Evolutionary conservation across 2,329 filamentous ascomycete genomes (phyloP), one percentile per base, ranked within the genome.

Genomic region (Penicillium sp.): DNA sequence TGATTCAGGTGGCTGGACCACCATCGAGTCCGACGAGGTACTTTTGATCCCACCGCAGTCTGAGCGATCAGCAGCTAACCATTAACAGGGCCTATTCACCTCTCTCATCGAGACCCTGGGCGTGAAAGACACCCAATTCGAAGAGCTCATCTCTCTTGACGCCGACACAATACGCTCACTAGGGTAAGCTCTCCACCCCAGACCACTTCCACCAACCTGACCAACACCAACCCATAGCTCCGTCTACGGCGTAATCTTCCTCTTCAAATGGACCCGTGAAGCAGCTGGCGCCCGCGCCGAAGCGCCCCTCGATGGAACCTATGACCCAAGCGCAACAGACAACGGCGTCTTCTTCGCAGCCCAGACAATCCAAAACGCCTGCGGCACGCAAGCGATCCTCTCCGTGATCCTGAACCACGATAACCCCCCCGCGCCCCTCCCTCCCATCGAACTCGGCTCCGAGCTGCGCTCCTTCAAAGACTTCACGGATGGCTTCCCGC

Each of bases 341-440:
- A 80, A 82, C 57, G 63, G 69, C 55, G 81, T 96, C 64, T 99
- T 96, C 81, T 99, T 99, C 74, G 94, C 94, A 4, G 86, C 87
- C 27, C 94, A 99, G 77, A 97, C 92, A 4, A 99, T 99, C 70
- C 92, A 97, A 74, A 99, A 99, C 74, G 94, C 94, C 7, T 99
- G 94, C 75, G 94, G 92, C 40, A 99, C 94, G 14, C 94, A 99
- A 73, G 94, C 94, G 3, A 83, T 99, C 42, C 83, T 99, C 36
- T 94, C 89, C 47, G 89, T 97, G 48, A 81, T 97, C 28, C 79
- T 99, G 61, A 99, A 99, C 77, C 88, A 95, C 72, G 79, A 75
- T 48, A 70, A 70, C 30, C 57, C 69, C 0, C 42, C 65, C 13
- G 44, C 65, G 0, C 60, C 60, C 3, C 50, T 63, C 2, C 56